Evolutionary conservation across 352 stramenopile genomes (phyloP).

Genomic region (Lagenidium giganteum): DNA sequence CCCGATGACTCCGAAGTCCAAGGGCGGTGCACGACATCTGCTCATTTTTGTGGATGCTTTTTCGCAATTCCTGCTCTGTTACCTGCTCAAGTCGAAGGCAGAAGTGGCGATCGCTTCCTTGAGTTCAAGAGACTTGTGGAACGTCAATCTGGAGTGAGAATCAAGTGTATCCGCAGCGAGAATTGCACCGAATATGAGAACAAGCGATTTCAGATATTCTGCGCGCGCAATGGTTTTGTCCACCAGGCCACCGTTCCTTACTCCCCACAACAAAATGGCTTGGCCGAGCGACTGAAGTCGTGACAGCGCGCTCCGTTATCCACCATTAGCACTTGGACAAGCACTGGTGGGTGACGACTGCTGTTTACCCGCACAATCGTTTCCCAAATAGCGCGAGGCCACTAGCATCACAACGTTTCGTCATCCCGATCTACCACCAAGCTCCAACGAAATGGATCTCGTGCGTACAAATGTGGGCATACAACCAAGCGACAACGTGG

Average conservation of each 20-base stretch:
- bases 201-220: conserved; percentile 8
- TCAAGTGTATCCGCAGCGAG: conserved; percentile 15
- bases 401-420: too few species aligned
- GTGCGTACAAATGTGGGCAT: too few species aligned
- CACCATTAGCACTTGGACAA: conserved; percentile 5
- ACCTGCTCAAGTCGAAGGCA: conserved; percentile 1
- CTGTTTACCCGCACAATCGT: too few species aligned
- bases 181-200: conserved; percentile 10
- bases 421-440: too few species aligned
- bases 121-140: conserved; percentile 5
- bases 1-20: conserved; percentile 7
- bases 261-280: conserved; percentile 13
- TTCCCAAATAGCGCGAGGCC: too few species aligned
- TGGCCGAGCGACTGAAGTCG: conserved; percentile 17
- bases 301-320: conserved; percentile 11
- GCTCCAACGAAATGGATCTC: too few species aligned
- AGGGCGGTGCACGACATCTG: conserved; percentile 6
- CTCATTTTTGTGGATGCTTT: conserved; percentile 20
- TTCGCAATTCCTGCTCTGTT: conserved; percentile 3
- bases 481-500: too few species aligned
- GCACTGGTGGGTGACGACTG: conserved; percentile 6
- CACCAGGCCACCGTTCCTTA: conserved; percentile 11
- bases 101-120: conserved; percentile 3
- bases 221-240: conserved; percentile 4
- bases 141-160: conserved; percentile 1